Base-by-base conservation (phyloP, 1,284 basidiomycete species). In the Omphalotus olearius region DNA sequence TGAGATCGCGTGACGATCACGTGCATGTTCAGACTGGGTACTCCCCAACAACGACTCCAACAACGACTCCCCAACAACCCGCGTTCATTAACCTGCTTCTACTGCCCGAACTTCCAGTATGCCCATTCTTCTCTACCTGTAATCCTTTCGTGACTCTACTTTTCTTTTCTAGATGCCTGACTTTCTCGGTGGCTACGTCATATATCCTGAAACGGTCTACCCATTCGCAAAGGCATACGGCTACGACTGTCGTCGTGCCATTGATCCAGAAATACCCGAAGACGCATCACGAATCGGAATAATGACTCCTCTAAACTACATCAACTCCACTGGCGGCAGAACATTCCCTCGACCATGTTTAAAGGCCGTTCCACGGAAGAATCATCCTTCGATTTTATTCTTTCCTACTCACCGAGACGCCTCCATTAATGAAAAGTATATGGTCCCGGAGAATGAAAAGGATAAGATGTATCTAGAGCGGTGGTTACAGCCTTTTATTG, bases 181-280 rank as follows among this genome's bases (percentile, higher is more conserved):
- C 41, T 42, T 42, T 23, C 41, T 42, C 11, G 41, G 41, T 42
- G 41, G 41, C 26, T 42, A 42, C 26, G 41, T 42, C 17, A 42
- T 42, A 23, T 4, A 18, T 4, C 18, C 18, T 4, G 41, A 42
- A 10, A 42, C 16, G 4, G 18, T 23, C 18, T 18, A 23, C 13
- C 41, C 41, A 13, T 42, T 42, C 26, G 41, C 18, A 2, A 14
- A 42, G 41, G 41, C 41, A 2, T 42, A 42, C n/a, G n/a, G 18
- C 4, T 42, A 18, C 41, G 26, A 42, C 26, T 42, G 4, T 42
- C 18, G 18, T 7, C 11, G 6, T 6, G 41, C 41, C 41, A 23
- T 18, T 26, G 20, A 33, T 9, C 30, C 30, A 33, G 30, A 33
- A 7, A 13, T 33, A 33, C 4, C 30, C 9, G 13, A 33, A 33